A percentile compares a stretch with the other conserved stretches of the same genome.
These are phyloP conservation scores for Aspergillus saccharolyticus DNA, from an alignment of 495 filamentous ascomycete genomes.

Conservation along the genomic window DNA sequence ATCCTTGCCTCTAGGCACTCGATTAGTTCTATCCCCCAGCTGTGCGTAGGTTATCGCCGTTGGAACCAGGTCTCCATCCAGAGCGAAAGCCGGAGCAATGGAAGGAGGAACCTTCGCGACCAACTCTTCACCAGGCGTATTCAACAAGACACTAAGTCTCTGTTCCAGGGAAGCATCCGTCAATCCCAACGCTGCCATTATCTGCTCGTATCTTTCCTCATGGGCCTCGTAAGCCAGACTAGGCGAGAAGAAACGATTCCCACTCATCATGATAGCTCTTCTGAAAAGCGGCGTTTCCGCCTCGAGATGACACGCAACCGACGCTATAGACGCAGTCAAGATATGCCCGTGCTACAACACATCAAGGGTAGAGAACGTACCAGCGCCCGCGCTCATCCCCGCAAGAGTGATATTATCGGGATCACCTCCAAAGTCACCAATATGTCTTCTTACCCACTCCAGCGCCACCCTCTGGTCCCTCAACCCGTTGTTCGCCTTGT, in stretches of 20 bases:
- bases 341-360: neutral
- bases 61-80: slow-evolving; percentile 35
- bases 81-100: slow-evolving; percentile 17
- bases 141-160: slow-evolving; percentile 29
- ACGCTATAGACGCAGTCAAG: slow-evolving; percentile 17
- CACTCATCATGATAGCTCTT: slow-evolving; percentile 36
- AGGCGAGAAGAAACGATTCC: slow-evolving; percentile 29
- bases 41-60: slow-evolving; percentile 22
- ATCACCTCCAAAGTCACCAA: slow-evolving; percentile 58
- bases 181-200: slow-evolving; percentile 34
- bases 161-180: slow-evolving; percentile 21
- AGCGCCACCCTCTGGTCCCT: slow-evolving; percentile 32
- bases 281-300: slow-evolving; percentile 35
- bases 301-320: slow-evolving; percentile 36
- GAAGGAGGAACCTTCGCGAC: slow-evolving; percentile 27
- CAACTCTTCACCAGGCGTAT: slow-evolving; percentile 30
- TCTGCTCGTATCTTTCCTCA: slow-evolving; percentile 33
- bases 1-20: slow-evolving; percentile 20
- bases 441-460: slow-evolving; percentile 34
- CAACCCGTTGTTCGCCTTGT: slow-evolving; percentile 32
- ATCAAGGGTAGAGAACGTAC: slow-evolving; percentile 10
- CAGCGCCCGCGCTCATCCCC: slow-evolving; percentile 64
- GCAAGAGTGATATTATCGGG: slow-evolving; percentile 59
- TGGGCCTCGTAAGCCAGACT: slow-evolving; percentile 26
- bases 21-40: slow-evolving; percentile 16